These are phyloP conservation scores for Zygotorulaspora danielsina DNA, from an alignment of 805 yeast genomes.

Conservation along the genomic window DNA sequence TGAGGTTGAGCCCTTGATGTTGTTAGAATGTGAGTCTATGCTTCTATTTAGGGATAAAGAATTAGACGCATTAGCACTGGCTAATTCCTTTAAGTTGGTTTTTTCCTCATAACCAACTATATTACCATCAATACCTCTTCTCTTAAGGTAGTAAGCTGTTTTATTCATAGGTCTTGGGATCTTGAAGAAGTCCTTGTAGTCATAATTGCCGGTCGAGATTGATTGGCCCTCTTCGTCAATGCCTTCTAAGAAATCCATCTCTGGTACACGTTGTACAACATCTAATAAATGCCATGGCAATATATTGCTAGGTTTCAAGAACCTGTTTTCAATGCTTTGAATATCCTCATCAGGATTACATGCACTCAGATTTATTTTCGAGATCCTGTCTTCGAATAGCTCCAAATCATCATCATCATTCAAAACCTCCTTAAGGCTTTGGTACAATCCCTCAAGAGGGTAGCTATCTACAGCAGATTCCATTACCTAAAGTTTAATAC, in stretches of 20 bases:
- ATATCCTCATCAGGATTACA: slow-evolving; percentile 9
- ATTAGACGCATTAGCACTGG: slow-evolving; percentile 54
- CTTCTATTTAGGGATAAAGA: slow-evolving; percentile 72
- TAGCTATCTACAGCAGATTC: slow-evolving; percentile 5
- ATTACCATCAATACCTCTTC: slow-evolving; percentile 71
- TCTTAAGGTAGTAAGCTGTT: slow-evolving; percentile 59
- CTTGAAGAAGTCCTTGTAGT: slow-evolving; percentile 45
- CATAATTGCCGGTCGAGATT: slow-evolving; percentile 15
- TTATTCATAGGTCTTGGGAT: slow-evolving; percentile 61
- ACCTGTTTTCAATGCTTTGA: slow-evolving; percentile 36
- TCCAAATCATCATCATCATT: slow-evolving; percentile 22
- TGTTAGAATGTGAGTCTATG: slow-evolving; percentile 55
- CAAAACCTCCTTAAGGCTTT: slow-evolving; percentile 20
- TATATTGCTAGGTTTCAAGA: slow-evolving; percentile 57
- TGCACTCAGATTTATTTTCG: slow-evolving; percentile 14
- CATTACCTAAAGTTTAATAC: slow-evolving; percentile 2
- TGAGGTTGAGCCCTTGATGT: slow-evolving; percentile 64
- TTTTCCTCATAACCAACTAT: slow-evolving; percentile 63
- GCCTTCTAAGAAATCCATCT: slow-evolving; percentile 26
- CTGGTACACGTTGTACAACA: slow-evolving; percentile 56
- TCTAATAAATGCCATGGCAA: slow-evolving; percentile 71
- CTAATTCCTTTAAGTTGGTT: slow-evolving; percentile 44
- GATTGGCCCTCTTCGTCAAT: slow-evolving; percentile 14
- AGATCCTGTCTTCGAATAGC: slow-evolving; percentile 49
- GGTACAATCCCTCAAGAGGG: slow-evolving; percentile 24